Conservation (phyloP, 192 early-diverging fungal genomes). For the Jimgerdemannia flammicorona region DNA sequence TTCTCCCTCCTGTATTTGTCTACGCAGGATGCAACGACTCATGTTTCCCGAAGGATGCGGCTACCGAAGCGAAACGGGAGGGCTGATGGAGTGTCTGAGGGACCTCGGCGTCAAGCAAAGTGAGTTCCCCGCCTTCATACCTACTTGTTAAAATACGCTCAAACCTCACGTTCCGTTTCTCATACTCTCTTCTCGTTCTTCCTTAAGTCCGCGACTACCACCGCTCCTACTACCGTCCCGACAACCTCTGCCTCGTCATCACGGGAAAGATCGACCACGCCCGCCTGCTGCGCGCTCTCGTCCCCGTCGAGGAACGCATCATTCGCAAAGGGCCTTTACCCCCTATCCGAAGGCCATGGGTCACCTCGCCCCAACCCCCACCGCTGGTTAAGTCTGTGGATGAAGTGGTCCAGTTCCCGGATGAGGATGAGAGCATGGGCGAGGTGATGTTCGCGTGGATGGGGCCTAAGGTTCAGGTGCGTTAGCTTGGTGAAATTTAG, state of each 20-base stretch:
- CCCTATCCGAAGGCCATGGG: conserved; percentile 53
- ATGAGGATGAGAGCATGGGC: conserved; percentile 60
- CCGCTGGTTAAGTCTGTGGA: conserved; percentile 35
- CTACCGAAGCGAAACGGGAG: conserved; percentile 59
- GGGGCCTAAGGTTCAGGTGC: conserved; percentile 42
- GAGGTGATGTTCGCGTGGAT: conserved; percentile 49
- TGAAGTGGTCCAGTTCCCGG: conserved; percentile 51
- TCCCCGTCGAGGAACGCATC: conserved; percentile 47
- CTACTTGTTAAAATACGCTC: background rate
- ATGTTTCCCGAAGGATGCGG: conserved; percentile 57
- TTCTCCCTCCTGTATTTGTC: too few relatives aligned
- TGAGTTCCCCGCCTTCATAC: conserved; percentile 12
- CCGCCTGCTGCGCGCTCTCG: conserved; percentile 39
- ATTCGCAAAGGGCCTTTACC: conserved; percentile 43
- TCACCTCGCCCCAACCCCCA: conserved; percentile 42
- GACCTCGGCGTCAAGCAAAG: conserved; percentile 55
- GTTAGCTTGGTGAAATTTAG: background rate
- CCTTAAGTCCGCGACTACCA: conserved; percentile 41
- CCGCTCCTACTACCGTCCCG: conserved; percentile 54
- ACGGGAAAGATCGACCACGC: conserved; percentile 44
- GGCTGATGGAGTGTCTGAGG: conserved; percentile 52
- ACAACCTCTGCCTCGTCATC: conserved; percentile 56
- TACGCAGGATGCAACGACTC: conserved; percentile 35
- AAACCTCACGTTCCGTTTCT: background rate
- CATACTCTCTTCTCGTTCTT: background rate